These are phyloP conservation scores for Alternaria triticimaculans DNA, from an alignment of 2,329 filamentous ascomycete species.

Conservation along the genomic window DNA sequence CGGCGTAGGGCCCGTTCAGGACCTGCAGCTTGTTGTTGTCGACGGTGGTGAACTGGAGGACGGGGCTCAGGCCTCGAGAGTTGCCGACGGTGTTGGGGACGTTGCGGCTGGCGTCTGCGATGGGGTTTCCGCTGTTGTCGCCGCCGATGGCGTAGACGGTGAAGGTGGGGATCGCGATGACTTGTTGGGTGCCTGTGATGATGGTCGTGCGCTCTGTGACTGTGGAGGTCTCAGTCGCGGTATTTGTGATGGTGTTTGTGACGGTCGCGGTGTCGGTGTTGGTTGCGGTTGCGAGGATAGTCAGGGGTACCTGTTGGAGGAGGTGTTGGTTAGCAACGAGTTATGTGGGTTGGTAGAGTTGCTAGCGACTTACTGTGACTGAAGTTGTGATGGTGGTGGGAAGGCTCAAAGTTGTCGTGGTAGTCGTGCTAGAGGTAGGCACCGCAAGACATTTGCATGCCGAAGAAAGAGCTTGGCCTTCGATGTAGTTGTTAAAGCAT, in stretches of 20 bases:
- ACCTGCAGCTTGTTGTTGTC: background rate
- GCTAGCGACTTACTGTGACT: background rate
- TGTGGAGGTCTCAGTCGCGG: background rate
- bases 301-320: background rate
- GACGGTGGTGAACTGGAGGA: background rate
- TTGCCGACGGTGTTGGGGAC: background rate
- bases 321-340: background rate
- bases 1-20: background rate
- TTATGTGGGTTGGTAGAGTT: rapidly evolving
- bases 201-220: background rate
- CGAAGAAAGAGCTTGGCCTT: background rate
- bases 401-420: background rate
- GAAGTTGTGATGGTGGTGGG: background rate
- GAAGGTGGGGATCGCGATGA: background rate
- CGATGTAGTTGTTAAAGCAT: background rate
- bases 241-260: background rate
- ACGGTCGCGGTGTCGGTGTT: background rate
- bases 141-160: background rate
- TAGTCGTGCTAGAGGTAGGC: background rate
- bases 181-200: background rate
- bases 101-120: background rate
- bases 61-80: background rate
- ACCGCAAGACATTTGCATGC: background rate
- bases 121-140: background rate
- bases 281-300: background rate